Base-by-base conservation (phyloP, 179 eudicot genomes). In the Camellia oleifera region DNA sequence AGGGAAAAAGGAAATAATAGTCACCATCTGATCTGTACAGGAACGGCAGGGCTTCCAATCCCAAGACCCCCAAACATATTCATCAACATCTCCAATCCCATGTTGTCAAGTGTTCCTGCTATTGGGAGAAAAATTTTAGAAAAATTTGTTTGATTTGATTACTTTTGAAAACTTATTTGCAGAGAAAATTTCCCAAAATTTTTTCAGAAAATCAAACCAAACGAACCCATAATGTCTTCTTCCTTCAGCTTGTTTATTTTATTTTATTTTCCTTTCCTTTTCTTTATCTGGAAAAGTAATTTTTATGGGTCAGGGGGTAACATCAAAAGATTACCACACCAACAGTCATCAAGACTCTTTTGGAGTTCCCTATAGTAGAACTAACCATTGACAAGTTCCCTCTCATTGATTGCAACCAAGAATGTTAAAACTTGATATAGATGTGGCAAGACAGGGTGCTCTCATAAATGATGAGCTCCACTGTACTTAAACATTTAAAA, bases 1-100 rank as follows among this genome's bases (percentile, higher is more conserved):
- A 53, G 9, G 23, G 69, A 4, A 77, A 67, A 11, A 67, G 10
- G 62, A 69, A 56, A 17, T 67, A 77, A 77, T 78, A 67, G 15
- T 18, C 18, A 92, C 98, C 91, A 84, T 88, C 82, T 12, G 97
- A 77, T 77, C 60, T 83, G 85, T 83, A n/a, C 91, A 0, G 97
- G 87, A 46, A 80, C 80, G 44, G 81, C 67, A 83, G 89, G 76
- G 72, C 91, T 88, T 12, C 97, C 99, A 42, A 88, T 88, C 76
- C 98, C 97, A 79, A 97, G 97, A 68, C 98, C 99, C 26, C 97
- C 97, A 80, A 97, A 93, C 99, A 93, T 94, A 80, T 89, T 92
- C 97, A 90, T 93, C 88, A 97, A 80, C 92, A 82, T 84, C 52
- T 93, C 95, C 82, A 94, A 78, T 42, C 90, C 95, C 88, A 87